Percentiles rank a stretch among this genome's conserved stretches.
Conservation (phyloP, 2,329 filamentous ascomycete species). For the Tolypocladium pustulatum region DNA sequence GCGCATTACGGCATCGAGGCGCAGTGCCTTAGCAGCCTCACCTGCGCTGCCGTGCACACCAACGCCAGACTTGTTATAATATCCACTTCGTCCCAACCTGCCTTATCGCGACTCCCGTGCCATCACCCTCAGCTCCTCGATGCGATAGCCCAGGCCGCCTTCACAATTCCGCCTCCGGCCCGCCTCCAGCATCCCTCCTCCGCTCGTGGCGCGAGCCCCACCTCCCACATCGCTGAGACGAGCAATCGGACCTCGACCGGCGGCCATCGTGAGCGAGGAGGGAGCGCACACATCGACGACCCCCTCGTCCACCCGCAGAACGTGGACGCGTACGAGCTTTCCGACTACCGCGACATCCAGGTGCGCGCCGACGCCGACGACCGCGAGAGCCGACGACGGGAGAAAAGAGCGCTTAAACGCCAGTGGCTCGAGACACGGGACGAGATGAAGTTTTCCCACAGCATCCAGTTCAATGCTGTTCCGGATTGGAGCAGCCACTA, state of each 20-base stretch:
- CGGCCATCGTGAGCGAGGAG: slow-evolving; percentile 23
- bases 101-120: not conserved
- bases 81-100: not conserved
- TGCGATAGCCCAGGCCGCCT: not conserved
- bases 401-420: slow-evolving; percentile 52
- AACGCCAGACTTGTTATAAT: not conserved
- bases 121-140: not conserved
- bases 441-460: slow-evolving; percentile 99
- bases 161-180: slow-evolving; percentile 23
- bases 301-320: slow-evolving; percentile 1
- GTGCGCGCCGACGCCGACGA: slow-evolving; percentile 17
- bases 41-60: no score
- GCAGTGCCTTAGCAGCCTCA: not conserved
- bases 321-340: slow-evolving; percentile 28
- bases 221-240: slow-evolving; percentile 7
- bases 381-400: slow-evolving; percentile 21
- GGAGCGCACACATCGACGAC: slow-evolving; percentile 13
- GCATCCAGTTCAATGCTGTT: slow-evolving; percentile 97
- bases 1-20: not conserved
- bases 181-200: slow-evolving; percentile 27
- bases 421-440: slow-evolving; percentile 60
- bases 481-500: slow-evolving; percentile 99
- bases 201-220: slow-evolving; percentile 17
- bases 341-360: slow-evolving; percentile 24
- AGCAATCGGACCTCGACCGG: slow-evolving; percentile 12